phyloP scores from a whole-genome alignment of 495 filamentous ascomycete genomes.

The Extremus antarcticus region DNA sequence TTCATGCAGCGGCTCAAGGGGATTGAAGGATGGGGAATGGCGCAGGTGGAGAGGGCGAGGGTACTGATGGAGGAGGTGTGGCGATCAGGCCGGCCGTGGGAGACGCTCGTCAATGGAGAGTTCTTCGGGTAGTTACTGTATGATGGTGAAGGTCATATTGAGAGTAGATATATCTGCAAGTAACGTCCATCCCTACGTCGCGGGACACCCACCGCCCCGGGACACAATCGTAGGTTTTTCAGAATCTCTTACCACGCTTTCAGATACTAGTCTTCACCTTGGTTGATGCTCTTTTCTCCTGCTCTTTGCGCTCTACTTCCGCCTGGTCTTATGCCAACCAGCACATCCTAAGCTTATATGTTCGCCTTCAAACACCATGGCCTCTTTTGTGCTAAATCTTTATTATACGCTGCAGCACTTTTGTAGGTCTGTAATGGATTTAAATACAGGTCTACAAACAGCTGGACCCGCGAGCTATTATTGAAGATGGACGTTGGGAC shows the following conservation, averaged over 20 bases:
- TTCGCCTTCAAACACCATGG: not conserved
- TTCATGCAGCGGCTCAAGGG: constrained; percentile 57
- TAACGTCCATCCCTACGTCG: not conserved
- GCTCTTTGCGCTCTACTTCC: not conserved
- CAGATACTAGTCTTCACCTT: not conserved
- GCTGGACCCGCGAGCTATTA: not conserved
- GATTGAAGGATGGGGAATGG: constrained; percentile 68
- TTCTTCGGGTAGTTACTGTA: too few species aligned
- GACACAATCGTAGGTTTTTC: not conserved
- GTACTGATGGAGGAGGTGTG: constrained; percentile 57
- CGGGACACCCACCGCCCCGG: not conserved
- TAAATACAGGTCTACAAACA: not conserved
- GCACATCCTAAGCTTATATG: not conserved
- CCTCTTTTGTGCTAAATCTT: not conserved
- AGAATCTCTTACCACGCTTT: not conserved
- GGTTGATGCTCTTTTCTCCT: not conserved
- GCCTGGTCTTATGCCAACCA: not conserved
- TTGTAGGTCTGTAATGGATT: not conserved
- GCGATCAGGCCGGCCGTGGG: constrained; percentile 52
- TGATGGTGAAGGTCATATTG: too few species aligned
- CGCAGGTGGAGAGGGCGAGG: constrained; percentile 53
- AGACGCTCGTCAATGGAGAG: constrained; percentile 51
- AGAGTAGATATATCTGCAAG: too few species aligned
- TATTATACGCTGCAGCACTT: not conserved
- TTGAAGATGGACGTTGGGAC: not conserved